These are phyloP conservation scores for Ogataea siamensis DNA, from an alignment of 805 yeast species.

Conservation along the genomic window DNA sequence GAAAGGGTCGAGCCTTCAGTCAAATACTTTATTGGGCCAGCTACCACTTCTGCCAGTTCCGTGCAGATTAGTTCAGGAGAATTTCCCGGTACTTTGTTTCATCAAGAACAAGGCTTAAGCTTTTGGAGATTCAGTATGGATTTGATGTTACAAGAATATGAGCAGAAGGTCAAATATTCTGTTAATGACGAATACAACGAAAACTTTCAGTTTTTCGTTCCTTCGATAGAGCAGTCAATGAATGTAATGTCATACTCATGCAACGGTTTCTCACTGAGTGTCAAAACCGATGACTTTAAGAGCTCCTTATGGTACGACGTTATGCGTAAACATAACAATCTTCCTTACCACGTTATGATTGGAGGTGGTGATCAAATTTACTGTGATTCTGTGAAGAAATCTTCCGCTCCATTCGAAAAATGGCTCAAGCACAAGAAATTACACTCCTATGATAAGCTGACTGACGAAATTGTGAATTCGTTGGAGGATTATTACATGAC, in stretches of 20 bases:
- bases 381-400: constrained; percentile 72
- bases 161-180: constrained; percentile 62
- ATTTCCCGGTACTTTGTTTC: constrained; percentile 46
- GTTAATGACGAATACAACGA: constrained; percentile 44
- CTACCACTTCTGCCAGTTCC: constrained; percentile 17
- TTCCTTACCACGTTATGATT: constrained; percentile 85
- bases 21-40: constrained; percentile 38
- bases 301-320: constrained; percentile 89
- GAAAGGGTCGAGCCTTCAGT: constrained; percentile 28
- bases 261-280: constrained; percentile 81
- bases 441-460: constrained; percentile 38
- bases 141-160: constrained; percentile 45
- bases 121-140: constrained; percentile 69
- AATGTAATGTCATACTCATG: constrained; percentile 83
- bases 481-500: constrained; percentile 65
- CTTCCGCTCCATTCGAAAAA: constrained; percentile 49
- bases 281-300: constrained; percentile 63
- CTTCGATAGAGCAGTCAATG: constrained; percentile 64
- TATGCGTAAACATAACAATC: constrained; percentile 55
- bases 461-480: constrained; percentile 49
- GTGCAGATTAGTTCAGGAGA: constrained; percentile 36
- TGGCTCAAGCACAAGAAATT: constrained; percentile 64
- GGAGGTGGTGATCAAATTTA: constrained; percentile 98
- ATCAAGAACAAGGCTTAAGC: constrained; percentile 42
- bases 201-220: constrained; percentile 66